Conservation (phyloP, 148 eudicot species). For the Limonium bicolor region DNA sequence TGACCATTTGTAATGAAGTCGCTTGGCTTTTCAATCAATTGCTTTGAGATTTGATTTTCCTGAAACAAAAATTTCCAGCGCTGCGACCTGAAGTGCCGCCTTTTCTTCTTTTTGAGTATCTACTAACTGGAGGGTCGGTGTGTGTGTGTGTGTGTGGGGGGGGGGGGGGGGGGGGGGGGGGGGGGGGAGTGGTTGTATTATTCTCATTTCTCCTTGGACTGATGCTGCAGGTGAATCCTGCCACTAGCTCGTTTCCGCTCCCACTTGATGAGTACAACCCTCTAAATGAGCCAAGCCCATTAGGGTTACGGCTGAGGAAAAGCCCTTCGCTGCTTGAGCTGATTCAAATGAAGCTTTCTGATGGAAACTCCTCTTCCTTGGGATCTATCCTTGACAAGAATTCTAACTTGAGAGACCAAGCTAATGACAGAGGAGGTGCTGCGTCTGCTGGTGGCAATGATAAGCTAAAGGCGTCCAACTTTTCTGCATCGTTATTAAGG, state of each 20-base stretch:
- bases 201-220: not conserved
- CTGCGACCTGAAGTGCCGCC: too few species aligned
- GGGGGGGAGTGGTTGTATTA: not conserved
- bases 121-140: too few species aligned
- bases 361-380: conserved; percentile 20
- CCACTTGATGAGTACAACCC: conserved; percentile 37
- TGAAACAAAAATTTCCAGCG: too few species aligned
- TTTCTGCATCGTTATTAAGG: conserved; percentile 46
- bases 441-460: conserved; percentile 24
- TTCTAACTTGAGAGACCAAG: conserved; percentile 15
- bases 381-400: conserved; percentile 9
- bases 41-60: too few species aligned
- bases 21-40: too few species aligned
- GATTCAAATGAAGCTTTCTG: conserved; percentile 49
- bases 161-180: not conserved
- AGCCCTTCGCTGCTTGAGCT: conserved; percentile 66
- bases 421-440: conserved; percentile 15
- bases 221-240: conserved; percentile 16
- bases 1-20: too few species aligned
- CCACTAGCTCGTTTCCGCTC: conserved; percentile 17
- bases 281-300: conserved; percentile 63
- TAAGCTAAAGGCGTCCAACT: conserved; percentile 78
- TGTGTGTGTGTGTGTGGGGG: too few species aligned
- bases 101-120: too few species aligned
- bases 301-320: conserved; percentile 59